These are phyloP conservation scores for Sclerotinia trifoliorum DNA, from an alignment of 2,329 filamentous ascomycete genomes.

Conservation along the genomic window DNA sequence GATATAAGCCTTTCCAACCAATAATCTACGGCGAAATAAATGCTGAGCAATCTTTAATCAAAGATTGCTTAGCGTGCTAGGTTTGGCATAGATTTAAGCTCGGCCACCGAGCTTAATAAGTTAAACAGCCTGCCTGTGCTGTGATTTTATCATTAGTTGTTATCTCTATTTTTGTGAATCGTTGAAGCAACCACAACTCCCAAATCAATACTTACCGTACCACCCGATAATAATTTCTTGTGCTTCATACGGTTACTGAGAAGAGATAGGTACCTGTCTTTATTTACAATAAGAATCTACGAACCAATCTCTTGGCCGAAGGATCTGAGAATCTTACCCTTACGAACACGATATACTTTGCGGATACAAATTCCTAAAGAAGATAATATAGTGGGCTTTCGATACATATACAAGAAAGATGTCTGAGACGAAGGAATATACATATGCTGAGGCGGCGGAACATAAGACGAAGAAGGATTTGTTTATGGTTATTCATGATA, in stretches of 20 bases:
- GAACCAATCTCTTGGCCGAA: neutral
- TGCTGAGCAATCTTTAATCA: conserved; percentile 4
- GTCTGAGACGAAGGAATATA: conserved; percentile 53
- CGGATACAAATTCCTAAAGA: neutral
- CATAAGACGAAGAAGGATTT: conserved; percentile 95
- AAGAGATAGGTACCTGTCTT: neutral
- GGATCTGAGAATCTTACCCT: neutral
- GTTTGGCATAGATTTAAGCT: neutral
- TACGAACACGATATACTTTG: conserved; percentile 9
- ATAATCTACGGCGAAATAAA: neutral
- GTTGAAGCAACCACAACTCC: neutral
- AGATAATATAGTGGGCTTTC: neutral
- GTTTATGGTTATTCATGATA: conserved; percentile 89
- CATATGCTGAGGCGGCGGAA: conserved; percentile 76
- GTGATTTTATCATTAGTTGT: conserved; percentile 8
- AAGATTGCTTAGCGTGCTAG: neutral
- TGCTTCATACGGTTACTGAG: neutral
- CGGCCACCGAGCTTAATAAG: conserved; percentile 11
- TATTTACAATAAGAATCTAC: neutral
- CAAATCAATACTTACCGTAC: neutral
- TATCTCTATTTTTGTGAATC: conserved; percentile 10
- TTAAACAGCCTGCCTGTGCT: neutral
- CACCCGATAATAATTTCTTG: neutral
- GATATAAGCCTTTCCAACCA: neutral
- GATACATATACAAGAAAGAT: conserved; percentile 36